phyloP scores from a whole-genome alignment of 345 rosid species.

The Populus simonii region DNA sequence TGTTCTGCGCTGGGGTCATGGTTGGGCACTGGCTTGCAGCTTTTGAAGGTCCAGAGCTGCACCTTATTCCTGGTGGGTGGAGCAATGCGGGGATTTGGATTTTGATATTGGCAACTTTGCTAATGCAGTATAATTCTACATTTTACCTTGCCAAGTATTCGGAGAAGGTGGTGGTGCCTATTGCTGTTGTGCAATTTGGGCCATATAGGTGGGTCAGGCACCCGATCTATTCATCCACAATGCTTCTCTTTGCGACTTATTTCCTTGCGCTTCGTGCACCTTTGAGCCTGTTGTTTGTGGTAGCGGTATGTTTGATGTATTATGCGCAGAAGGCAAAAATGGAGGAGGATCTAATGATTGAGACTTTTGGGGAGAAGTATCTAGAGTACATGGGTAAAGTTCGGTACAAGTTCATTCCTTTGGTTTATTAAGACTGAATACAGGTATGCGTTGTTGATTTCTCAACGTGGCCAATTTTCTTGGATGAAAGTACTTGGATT shows the following conservation, averaged over 20 bases:
- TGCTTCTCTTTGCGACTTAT: slow-evolving; percentile 62
- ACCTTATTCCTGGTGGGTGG: slow-evolving; percentile 68
- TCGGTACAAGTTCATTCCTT: slow-evolving; percentile 74
- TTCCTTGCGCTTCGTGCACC: slow-evolving; percentile 71
- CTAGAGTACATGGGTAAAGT: slow-evolving; percentile 66
- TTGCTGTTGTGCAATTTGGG: slow-evolving; percentile 78
- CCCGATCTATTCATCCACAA: slow-evolving; percentile 71
- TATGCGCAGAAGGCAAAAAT: slow-evolving; percentile 64
- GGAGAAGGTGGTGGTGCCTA: slow-evolving; percentile 77
- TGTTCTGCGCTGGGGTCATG: slow-evolving; percentile 60
- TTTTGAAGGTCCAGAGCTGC: slow-evolving; percentile 87
- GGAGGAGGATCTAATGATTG: slow-evolving; percentile 75
- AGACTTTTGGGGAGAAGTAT: slow-evolving; percentile 67
- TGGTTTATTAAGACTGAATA: slow-evolving; percentile 47
- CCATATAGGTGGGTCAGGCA: slow-evolving; percentile 87
- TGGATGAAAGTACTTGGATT: slow-evolving; percentile 9
- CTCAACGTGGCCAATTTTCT: slow-evolving; percentile 21
- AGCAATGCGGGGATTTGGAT: slow-evolving; percentile 67
- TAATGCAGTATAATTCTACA: slow-evolving; percentile 73
- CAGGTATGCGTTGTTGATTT: slow-evolving; percentile 38
- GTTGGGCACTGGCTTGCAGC: slow-evolving; percentile 84
- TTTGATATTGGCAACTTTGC: slow-evolving; percentile 52
- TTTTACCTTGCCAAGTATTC: slow-evolving; percentile 85
- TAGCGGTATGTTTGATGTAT: slow-evolving; percentile 61
- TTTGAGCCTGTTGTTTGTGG: slow-evolving; percentile 60